Conservation (phyloP, 306 rosid species). For the Acmispon strigosus region DNA sequence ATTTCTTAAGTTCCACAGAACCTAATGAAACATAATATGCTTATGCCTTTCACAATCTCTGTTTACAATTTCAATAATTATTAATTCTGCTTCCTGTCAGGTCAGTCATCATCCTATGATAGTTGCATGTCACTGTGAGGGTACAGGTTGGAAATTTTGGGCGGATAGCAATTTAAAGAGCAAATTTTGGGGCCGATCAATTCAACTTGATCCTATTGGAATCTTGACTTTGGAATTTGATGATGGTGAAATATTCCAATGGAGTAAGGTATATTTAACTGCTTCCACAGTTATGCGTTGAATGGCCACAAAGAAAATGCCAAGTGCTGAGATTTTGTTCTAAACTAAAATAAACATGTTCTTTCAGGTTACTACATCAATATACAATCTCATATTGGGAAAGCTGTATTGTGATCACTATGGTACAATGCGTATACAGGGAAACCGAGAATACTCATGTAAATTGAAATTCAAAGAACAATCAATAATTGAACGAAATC, state of each 20-base stretch:
- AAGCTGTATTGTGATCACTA: slow-evolving; percentile 93
- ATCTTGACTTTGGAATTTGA: slow-evolving; percentile 81
- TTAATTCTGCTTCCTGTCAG: slow-evolving; percentile 42
- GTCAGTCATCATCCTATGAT: slow-evolving; percentile 96
- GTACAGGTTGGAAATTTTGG: slow-evolving; percentile 92
- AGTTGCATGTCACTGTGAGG: slow-evolving; percentile 93
- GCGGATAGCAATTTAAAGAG: slow-evolving; percentile 95
- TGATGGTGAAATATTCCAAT: slow-evolving; percentile 87
- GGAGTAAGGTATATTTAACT: slow-evolving; percentile 73
- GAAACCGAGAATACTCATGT: slow-evolving; percentile 65
- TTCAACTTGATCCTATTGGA: slow-evolving; percentile 96
- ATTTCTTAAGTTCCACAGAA: neutral
- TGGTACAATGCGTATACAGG: slow-evolving; percentile 89
- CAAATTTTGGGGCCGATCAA: slow-evolving; percentile 98
- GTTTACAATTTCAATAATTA: neutral
- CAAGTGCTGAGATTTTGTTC: neutral
- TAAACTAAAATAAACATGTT: slow-evolving; percentile 23
- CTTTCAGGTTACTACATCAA: slow-evolving; percentile 83
- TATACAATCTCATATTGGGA: slow-evolving; percentile 91
- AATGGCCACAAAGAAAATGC: neutral
- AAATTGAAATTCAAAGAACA: slow-evolving; percentile 93
- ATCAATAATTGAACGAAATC: slow-evolving; percentile 90
- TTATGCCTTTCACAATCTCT: neutral
- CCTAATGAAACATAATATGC: neutral
- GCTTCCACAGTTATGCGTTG: slow-evolving; percentile 3